Percentiles rank a stretch among this genome's conserved stretches.
Conservation (phyloP, 2,329 filamentous ascomycete genomes). For the Parasarocladium wereldwijsianum region DNA sequence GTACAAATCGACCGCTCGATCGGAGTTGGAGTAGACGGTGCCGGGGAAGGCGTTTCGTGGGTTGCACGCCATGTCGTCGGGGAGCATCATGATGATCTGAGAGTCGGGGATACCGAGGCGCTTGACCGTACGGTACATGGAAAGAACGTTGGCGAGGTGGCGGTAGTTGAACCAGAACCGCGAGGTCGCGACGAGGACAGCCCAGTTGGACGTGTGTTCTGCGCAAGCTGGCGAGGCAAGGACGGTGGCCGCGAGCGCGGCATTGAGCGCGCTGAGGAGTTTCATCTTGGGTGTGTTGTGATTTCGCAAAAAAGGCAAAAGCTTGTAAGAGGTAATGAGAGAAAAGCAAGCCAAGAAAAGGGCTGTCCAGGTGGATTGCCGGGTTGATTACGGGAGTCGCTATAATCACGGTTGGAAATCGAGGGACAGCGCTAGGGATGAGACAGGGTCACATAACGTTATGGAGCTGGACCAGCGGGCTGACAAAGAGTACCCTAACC, state of each 20-base stretch:
- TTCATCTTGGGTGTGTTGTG: slow-evolving; percentile 11
- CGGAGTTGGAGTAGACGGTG: slow-evolving; percentile 96
- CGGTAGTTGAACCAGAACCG: slow-evolving; percentile 99
- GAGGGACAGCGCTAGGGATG: no score
- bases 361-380: background rate
- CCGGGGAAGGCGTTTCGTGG: slow-evolving; percentile 95
- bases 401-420: no score
- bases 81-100: slow-evolving; percentile 99
- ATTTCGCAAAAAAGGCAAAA: no score
- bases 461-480: background rate
- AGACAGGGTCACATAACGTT: no score
- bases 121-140: slow-evolving; percentile 95
- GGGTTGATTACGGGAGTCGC: background rate
- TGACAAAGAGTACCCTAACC: no score
- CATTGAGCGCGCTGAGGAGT: slow-evolving; percentile 17
- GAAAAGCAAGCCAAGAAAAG: background rate
- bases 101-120: slow-evolving; percentile 94
- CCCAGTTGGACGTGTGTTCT: slow-evolving; percentile 97
- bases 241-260: slow-evolving; percentile 31
- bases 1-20: slow-evolving; percentile 88
- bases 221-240: slow-evolving; percentile 34
- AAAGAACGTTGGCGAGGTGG: slow-evolving; percentile 93
- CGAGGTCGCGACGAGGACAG: slow-evolving; percentile 94
- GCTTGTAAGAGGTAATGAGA: no score
- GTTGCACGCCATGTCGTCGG: slow-evolving; percentile 99